phyloP scores from a whole-genome alignment of 345 rosid species.

The Atalantia buxifolia region DNA sequence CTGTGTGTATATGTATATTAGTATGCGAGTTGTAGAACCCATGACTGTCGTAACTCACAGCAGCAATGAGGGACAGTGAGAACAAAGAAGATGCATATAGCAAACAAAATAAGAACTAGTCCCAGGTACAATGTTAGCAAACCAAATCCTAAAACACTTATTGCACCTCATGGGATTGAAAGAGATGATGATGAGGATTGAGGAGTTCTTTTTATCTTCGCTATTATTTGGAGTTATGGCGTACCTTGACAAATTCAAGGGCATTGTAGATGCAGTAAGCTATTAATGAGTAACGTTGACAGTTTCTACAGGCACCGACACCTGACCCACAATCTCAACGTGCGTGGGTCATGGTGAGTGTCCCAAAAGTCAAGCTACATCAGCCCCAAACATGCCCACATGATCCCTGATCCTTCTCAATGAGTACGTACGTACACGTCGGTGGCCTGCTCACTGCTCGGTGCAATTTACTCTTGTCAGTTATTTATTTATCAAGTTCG shows the following conservation, averaged over 20 bases:
- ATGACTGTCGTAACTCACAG: not conserved
- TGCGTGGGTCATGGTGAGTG: not conserved
- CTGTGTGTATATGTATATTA: no score
- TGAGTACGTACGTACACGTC: not conserved
- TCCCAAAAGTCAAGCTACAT: conserved; percentile 7
- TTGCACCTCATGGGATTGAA: not conserved
- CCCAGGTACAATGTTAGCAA: conserved; percentile 2
- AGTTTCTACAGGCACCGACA: conserved; percentile 6
- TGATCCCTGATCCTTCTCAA: no score
- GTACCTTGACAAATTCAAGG: no score
- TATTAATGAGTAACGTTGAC: conserved; percentile 4
- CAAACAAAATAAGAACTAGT: not conserved
- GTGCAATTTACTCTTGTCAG: no score
- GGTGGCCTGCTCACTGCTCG: not conserved
- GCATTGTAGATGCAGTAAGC: no score
- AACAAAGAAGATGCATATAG: not conserved
- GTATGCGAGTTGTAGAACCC: not conserved
- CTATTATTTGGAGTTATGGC: not conserved
- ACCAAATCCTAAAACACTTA: not conserved
- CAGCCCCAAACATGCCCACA: conserved; percentile 2
- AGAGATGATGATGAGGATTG: not conserved
- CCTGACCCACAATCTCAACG: conserved; percentile 4
- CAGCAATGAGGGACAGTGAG: not conserved
- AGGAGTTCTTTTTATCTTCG: not conserved
- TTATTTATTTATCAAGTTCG: no score